Evolutionary conservation across 768 basidiomycete genomes (phyloP).

Genomic region (Russula sp.): DNA sequence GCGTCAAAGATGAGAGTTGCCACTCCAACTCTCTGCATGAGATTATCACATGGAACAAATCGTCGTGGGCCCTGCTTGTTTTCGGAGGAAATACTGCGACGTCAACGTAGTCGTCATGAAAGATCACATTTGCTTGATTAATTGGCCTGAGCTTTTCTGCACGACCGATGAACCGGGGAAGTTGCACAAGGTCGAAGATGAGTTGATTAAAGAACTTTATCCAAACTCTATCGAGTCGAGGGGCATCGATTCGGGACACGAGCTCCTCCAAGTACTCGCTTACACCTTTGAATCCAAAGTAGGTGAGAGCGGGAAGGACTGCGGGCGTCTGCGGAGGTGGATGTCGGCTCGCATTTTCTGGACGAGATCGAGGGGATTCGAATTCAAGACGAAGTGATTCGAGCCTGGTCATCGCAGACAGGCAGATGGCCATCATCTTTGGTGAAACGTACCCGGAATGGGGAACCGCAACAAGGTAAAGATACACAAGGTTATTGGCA

Average conservation of each 20-base stretch:
- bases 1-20: background rate
- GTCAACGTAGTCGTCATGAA: too few relatives aligned
- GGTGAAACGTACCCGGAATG: too few relatives aligned
- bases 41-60: background rate
- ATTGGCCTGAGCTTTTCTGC: background rate
- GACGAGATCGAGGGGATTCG: background rate
- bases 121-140: too few relatives aligned
- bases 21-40: background rate
- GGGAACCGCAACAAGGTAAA: background rate
- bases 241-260: background rate
- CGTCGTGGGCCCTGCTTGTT: too few relatives aligned
- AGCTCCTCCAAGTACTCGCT: background rate
- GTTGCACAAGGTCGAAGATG: background rate
- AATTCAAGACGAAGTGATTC: background rate
- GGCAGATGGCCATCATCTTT: background rate
- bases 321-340: background rate
- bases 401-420: background rate
- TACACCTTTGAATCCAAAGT: background rate
- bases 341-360: background rate
- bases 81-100: too few relatives aligned
- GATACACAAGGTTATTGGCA: background rate
- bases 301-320: background rate
- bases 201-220: background rate
- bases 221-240: background rate
- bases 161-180: background rate